Evolutionary conservation across 306 rosid genomes (phyloP).

Genomic region (Arachis stenosperma): DNA sequence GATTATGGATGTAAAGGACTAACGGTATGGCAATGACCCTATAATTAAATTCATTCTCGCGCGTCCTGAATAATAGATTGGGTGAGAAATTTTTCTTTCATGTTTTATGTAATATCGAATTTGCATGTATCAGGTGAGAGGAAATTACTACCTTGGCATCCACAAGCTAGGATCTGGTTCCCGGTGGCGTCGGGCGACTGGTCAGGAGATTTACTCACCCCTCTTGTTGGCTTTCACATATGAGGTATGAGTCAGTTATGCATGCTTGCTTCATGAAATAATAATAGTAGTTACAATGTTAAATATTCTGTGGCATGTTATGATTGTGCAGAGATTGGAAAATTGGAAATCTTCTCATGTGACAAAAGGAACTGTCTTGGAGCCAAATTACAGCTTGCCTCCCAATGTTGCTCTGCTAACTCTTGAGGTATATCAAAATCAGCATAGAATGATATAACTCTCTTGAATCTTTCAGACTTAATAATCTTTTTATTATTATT

Average conservation of each 20-base stretch:
- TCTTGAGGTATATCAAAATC: constrained; percentile 65
- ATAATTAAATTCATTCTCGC: background rate
- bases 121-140: constrained; percentile 60
- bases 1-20: constrained; percentile 52
- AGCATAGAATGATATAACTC: background rate
- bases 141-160: constrained; percentile 62
- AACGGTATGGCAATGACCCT: constrained; percentile 43
- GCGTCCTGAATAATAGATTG: background rate
- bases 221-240: constrained; percentile 65
- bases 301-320: constrained; percentile 5
- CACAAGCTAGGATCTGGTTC: constrained; percentile 64
- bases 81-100: background rate
- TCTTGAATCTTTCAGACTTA: constrained; percentile 22
- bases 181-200: constrained; percentile 73
- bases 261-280: background rate
- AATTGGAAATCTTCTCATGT: constrained; percentile 69
- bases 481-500: constrained; percentile 2
- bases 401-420: constrained; percentile 81
- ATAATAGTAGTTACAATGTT: constrained; percentile 1
- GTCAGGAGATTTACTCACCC: constrained; percentile 81
- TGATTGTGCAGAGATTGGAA: constrained; percentile 53
- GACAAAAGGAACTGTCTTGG: constrained; percentile 58
- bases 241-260: constrained; percentile 51
- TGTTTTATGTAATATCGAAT: background rate
- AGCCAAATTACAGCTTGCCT: constrained; percentile 73